A percentile compares a stretch with the other conserved stretches of the same genome.
Conservation (phyloP, 108 stramenopile genomes). For the Skeletonema marinoi region DNA sequence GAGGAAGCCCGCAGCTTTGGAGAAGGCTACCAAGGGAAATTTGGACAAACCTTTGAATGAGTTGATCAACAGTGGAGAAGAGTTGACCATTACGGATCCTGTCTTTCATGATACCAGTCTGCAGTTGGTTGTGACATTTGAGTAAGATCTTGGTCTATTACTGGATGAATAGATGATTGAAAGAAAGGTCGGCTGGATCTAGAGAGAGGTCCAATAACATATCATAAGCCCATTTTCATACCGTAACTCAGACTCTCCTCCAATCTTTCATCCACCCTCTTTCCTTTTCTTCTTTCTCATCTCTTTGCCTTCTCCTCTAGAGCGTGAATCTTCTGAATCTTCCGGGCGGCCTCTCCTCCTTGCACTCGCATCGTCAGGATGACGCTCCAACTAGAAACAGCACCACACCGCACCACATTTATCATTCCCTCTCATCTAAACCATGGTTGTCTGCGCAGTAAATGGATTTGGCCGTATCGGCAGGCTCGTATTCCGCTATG, state of each 20-base stretch:
- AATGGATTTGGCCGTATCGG: constrained; percentile 97
- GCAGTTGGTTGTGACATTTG: constrained; percentile 40
- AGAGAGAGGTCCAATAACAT: neutral
- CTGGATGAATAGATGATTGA: neutral
- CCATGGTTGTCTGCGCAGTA: constrained; percentile 82
- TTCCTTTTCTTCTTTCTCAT: too few relatives aligned
- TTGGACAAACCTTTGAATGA: constrained; percentile 87
- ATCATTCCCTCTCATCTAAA: neutral
- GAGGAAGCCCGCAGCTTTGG: constrained; percentile 89
- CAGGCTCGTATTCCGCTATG: constrained; percentile 88
- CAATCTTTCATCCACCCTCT: neutral
- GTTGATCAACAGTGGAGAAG: constrained; percentile 85
- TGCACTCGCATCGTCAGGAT: too few relatives aligned
- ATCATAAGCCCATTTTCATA: neutral
- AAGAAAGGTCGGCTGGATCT: neutral
- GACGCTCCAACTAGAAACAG: too few relatives aligned
- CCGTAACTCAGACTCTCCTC: neutral
- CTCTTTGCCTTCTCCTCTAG: too few relatives aligned
- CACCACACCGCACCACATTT: neutral
- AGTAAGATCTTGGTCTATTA: neutral
- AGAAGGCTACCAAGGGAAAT: constrained; percentile 84
- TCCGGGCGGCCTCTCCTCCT: neutral
- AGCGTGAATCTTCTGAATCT: neutral
- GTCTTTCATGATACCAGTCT: constrained; percentile 58
- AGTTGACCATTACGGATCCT: constrained; percentile 91